Base-by-base conservation (phyloP, 139 green algal species). In the Picochlorum sp. region DNA sequence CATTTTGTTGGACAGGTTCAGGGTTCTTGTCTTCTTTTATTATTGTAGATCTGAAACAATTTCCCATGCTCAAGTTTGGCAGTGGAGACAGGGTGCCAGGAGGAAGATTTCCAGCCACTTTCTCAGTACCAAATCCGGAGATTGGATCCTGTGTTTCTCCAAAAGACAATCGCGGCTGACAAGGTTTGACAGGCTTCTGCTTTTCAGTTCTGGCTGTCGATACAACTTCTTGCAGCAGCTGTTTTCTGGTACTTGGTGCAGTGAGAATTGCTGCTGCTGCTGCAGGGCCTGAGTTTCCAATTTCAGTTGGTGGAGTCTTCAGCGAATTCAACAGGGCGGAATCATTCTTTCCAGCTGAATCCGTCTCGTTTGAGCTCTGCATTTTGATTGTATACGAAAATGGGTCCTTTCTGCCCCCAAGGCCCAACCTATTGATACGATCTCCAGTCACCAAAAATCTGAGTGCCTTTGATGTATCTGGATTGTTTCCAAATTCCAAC, bases 391-490 rank as follows among this genome's bases (percentile, higher is more conserved):
- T 49, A 45, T 83, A 83, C 2, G 20, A 61, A 37, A 62, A 83
- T 3, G 76, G 76, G 55, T 83, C 76, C 30, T 57, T 67, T 23
- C 76, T 58, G 21, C 78, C 77, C 15, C 76, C 76, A 3, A 54
- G 51, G 2, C 76, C 76, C 4, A 50, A 20, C 18, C 76, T 70
- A 54, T 65, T 50, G 10, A 82, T 64, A 14, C 75, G 45, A 21
- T 54, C 54, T 14, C 69, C 69, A 21, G 64, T 57, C 49, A 76
- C 49, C 54, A 83, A 63, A 63, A 70, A 74, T 4, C 77, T 65
- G 16, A 84, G 66, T 21, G 77, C 77, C 56, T 84, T 84, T 62
- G 49, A 69, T n/a, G 70, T 83, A 58, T 84, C 77, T 2, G 77
- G 77, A 51, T 77, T 84, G 67, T 84, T 84, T 38, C 77, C 77